A percentile compares a stretch with the other conserved stretches of the same genome.
These are phyloP conservation scores for Saccharum hybrid DNA, from an alignment of 202 grass and related monocot genomes.

Conservation along the genomic window DNA sequence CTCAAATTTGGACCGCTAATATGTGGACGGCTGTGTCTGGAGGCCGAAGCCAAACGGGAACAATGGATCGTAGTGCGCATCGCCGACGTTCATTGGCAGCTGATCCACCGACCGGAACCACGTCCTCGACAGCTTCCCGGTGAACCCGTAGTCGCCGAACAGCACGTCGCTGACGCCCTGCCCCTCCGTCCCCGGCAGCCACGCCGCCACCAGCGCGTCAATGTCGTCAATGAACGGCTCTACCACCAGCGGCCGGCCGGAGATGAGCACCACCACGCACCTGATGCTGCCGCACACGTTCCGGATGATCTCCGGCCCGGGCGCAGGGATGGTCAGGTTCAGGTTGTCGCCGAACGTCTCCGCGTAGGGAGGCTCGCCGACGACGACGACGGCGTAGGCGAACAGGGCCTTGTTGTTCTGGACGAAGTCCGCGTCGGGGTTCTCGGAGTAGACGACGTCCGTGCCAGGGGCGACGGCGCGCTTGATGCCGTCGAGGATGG, in stretches of 20 bases:
- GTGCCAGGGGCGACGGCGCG: too few species aligned
- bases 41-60: constrained; percentile 66
- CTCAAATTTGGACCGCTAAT: not conserved
- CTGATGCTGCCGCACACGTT: constrained; percentile 22
- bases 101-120: constrained; percentile 77
- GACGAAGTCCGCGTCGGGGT: too few species aligned
- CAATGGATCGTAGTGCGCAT: constrained; percentile 63
- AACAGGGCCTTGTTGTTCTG: too few species aligned
- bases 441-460: too few species aligned
- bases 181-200: constrained; percentile 12
- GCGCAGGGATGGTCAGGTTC: too few species aligned
- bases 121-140: constrained; percentile 65
- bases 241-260: not conserved
- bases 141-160: constrained; percentile 82
- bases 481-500: too few species aligned
- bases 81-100: constrained; percentile 78
- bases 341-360: too few species aligned
- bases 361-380: too few species aligned
- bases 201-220: not conserved
- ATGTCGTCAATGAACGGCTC: not conserved
- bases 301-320: too few species aligned
- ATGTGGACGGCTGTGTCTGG: not conserved
- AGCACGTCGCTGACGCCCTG: constrained; percentile 42
- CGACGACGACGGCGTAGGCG: too few species aligned
- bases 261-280: constrained; percentile 20